phyloP scores from a whole-genome alignment of 2,329 filamentous ascomycete genomes.

The Amesomyces nigricolor region DNA sequence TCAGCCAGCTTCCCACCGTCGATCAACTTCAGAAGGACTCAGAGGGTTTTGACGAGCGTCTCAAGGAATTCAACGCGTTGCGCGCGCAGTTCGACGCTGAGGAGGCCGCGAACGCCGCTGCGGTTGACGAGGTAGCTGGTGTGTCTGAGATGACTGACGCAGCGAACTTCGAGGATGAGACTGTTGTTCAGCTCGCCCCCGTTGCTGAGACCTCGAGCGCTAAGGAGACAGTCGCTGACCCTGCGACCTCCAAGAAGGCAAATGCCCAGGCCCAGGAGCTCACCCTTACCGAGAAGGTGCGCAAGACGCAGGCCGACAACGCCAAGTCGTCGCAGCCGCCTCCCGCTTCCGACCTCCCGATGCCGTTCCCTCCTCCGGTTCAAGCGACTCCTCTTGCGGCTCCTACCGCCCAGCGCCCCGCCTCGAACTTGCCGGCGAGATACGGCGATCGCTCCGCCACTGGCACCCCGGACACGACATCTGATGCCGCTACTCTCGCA shows the following conservation, averaged over 20 bases:
- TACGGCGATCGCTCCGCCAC: conserved; percentile 62
- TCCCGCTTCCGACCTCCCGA: conserved; percentile 61
- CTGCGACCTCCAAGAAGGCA: conserved; percentile 7
- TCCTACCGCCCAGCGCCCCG: conserved; percentile 77
- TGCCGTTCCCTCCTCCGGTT: conserved; percentile 66
- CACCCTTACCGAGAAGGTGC: conserved; percentile 77
- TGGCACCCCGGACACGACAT: conserved; percentile 61
- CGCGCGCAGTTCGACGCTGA: conserved; percentile 65
- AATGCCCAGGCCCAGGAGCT: conserved; percentile 35
- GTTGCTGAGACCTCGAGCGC: conserved; percentile 14
- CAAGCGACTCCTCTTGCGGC: conserved; percentile 78
- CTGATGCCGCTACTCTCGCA: conserved; percentile 33
- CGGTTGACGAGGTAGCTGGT: conserved; percentile 8
- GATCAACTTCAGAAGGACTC: conserved; percentile 49
- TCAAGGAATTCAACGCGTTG: conserved; percentile 78
- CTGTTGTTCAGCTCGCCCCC: conserved; percentile 4
- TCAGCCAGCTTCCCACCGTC: conserved; percentile 44
- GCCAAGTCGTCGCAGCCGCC: conserved; percentile 58
- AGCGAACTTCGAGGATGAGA: conserved; percentile 7
- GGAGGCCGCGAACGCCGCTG: conserved; percentile 26
- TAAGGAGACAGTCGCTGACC: conserved; percentile 15
- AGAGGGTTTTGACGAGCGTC: conserved; percentile 61
- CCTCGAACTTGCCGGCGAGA: conserved; percentile 76
- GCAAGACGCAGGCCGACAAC: conserved; percentile 59
- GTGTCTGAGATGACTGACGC: conserved; percentile 22